Base-by-base conservation (phyloP, 169 alveolate species). In the Toxoplasma gondii region DNA sequence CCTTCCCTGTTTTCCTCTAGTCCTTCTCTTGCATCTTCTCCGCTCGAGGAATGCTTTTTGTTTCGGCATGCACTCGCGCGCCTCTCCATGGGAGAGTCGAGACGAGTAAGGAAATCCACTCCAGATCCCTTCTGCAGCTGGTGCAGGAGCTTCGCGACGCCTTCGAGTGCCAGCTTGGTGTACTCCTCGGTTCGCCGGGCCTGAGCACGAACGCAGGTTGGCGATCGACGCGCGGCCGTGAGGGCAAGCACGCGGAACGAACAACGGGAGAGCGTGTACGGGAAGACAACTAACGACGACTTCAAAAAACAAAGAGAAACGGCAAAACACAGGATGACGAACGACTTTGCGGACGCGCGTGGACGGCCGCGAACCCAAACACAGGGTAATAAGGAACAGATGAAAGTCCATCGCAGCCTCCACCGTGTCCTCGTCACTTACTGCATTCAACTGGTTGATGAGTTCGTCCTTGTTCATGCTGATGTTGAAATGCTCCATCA, bases 131-230 rank as follows among this genome's bases (percentile, higher is more conserved):
- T 80, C 64, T 84, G 93, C 38, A 93, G 69, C 82, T 70, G 92
- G 9, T 91, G 88, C 38, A 84, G 88, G 45, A 93, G 88, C 87
- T 88, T 93, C 24, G 91, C 88, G 49, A 93, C 96, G 39, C 94
- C 94, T 12, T 93, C 96, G 54, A 90, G 78, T 2, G 96, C 96
- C 41, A 88, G 41, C 81, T 88, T 88, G 64, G 88, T 92, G 64
- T 88, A 93, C 88, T 93, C 96, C 88, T 90, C 94, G 31, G 94
- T 45, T 19, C 96, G 91, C 43, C 92, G 91, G 12, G 94, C 94
- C 95, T 93, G 87, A 1, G 36, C 22, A 53, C 44, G 24, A 34
- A 54, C 81, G 49, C 27, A 86, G 92, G 29, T 27, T 67, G 36
- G 38, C 54, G 39, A 44, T 5, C 2, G 86, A 78, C 44, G 29